Percentiles rank a stretch among this genome's conserved stretches.
Conservation (phyloP, 2,329 filamentous ascomycete species). For the Davidsoniella eucalypti region DNA sequence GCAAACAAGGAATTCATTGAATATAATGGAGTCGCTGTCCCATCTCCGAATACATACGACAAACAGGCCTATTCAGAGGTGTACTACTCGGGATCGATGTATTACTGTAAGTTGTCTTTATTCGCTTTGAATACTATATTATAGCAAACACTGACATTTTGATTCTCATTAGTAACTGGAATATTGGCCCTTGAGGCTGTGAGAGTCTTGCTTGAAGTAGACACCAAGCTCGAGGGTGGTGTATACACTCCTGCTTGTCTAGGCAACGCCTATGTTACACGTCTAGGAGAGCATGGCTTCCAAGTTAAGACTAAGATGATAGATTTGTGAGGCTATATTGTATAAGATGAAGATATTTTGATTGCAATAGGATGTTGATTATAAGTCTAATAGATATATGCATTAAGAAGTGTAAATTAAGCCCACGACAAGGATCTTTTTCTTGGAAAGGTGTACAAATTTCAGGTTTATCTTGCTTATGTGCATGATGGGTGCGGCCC, state of each 20-base stretch:
- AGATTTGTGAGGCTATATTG: slow-evolving; percentile 13
- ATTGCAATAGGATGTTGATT: slow-evolving; percentile 1
- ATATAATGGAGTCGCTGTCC: slow-evolving; percentile 41
- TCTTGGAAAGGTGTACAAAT: too few species aligned
- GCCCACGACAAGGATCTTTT: neutral
- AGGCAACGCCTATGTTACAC: slow-evolving; percentile 49
- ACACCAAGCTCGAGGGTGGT: slow-evolving; percentile 44
- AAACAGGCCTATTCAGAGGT: slow-evolving; percentile 39
- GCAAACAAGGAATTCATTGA: slow-evolving; percentile 43
- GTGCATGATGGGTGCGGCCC: slow-evolving; percentile 9
- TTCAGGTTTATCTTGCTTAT: slow-evolving; percentile 6
- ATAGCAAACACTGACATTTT: neutral
- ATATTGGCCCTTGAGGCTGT: slow-evolving; percentile 48
- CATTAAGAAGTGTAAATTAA: slow-evolving; percentile 11
- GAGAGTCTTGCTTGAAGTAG: slow-evolving; percentile 45
- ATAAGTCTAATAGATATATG: slow-evolving; percentile 12
- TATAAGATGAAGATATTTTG: neutral
- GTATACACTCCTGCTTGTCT: slow-evolving; percentile 57
- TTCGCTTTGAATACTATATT: slow-evolving; percentile 10
- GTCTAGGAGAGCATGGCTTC: slow-evolving; percentile 43
- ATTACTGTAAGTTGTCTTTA: slow-evolving; percentile 36
- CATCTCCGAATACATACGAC: slow-evolving; percentile 16
- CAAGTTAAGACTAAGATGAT: slow-evolving; percentile 39
- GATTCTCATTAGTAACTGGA: slow-evolving; percentile 38
- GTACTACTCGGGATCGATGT: slow-evolving; percentile 38